A percentile compares a stretch with the other conserved stretches of the same genome.
Evolutionary conservation across 2,329 filamentous ascomycete genomes (phyloP).

Genomic region (Stenocarpella maydis): DNA sequence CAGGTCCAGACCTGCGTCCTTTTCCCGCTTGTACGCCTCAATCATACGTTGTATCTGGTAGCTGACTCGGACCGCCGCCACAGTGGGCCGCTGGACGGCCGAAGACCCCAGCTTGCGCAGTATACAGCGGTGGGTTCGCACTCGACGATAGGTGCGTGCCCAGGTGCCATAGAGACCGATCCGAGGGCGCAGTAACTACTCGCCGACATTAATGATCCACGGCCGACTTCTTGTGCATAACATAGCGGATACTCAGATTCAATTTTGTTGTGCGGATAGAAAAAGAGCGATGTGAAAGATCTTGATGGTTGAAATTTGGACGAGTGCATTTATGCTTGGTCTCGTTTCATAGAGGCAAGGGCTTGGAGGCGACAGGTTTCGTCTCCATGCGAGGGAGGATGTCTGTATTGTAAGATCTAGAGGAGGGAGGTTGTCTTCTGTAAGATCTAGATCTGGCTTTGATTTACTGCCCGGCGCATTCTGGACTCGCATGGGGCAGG

Average conservation of each 20-base stretch:
- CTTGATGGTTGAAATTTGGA: constrained; percentile 2
- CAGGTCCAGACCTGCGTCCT: not conserved
- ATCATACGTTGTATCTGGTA: not conserved
- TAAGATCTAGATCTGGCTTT: constrained; percentile 9
- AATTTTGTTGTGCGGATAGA: constrained; percentile 13
- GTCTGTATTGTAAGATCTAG: constrained; percentile 17
- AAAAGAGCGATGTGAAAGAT: constrained; percentile 14
- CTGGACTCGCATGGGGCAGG: not conserved
- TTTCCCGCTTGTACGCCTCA: not conserved
- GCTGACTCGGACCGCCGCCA: not conserved
- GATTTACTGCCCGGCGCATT: constrained; percentile 24
- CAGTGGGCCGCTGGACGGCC: constrained; percentile 66
- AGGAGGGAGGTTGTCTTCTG: too few species aligned
- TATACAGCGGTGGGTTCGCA: constrained; percentile 67
- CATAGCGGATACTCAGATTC: constrained; percentile 26
- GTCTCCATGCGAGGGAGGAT: not conserved
- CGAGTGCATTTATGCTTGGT: constrained; percentile 8
- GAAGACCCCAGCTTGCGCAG: constrained; percentile 67
- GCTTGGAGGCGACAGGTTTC: not conserved
- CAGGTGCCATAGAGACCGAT: too few species aligned
- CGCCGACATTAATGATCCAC: constrained; percentile 21
- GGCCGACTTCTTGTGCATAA: constrained; percentile 23
- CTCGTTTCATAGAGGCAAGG: not conserved
- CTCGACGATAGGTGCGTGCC: constrained; percentile 42
- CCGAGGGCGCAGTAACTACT: constrained; percentile 9